A percentile compares a stretch with the other conserved stretches of the same genome.
These are phyloP conservation scores for Biscutella laevigata DNA, from an alignment of 441 rosid species.

Conservation along the genomic window DNA sequence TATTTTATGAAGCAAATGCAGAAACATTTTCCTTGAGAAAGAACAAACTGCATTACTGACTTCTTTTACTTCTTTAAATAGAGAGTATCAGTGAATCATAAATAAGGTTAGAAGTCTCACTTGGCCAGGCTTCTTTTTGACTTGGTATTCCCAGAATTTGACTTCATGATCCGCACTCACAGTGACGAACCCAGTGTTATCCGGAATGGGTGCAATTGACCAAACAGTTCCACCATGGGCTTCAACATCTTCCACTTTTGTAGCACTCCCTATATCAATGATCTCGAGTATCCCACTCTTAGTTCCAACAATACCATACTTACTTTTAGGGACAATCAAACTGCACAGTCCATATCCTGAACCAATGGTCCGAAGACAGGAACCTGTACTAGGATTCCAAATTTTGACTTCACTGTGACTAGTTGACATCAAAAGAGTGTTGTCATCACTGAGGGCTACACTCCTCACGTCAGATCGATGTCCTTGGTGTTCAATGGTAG, in stretches of 20 bases:
- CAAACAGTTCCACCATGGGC: constrained; percentile 86
- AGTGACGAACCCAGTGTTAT: constrained; percentile 75
- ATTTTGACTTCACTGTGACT: constrained; percentile 86
- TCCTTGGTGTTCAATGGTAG: constrained; percentile 79
- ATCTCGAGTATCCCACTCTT: constrained; percentile 74
- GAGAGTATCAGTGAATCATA: neutral
- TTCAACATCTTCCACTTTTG: constrained; percentile 58
- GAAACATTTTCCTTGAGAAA: too few relatives aligned
- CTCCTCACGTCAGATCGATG: constrained; percentile 94
- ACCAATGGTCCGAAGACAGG: constrained; percentile 82
- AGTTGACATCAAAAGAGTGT: constrained; percentile 82
- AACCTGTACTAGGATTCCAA: constrained; percentile 96
- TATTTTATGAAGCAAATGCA: too few relatives aligned
- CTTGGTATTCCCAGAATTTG: constrained; percentile 86
- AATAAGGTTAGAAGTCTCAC: constrained; percentile 33
- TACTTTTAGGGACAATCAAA: constrained; percentile 68
- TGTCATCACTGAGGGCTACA: constrained; percentile 79
- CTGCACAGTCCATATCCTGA: constrained; percentile 95
- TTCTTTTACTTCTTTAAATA: neutral
- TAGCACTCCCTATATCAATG: constrained; percentile 79
- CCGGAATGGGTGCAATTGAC: constrained; percentile 67
- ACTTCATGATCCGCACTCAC: constrained; percentile 95
- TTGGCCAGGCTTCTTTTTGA: constrained; percentile 59
- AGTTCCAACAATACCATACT: constrained; percentile 84
- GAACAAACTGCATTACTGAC: neutral